phyloP scores from a whole-genome alignment of 495 filamentous ascomycete species.

The Penicillium malachiteum region DNA sequence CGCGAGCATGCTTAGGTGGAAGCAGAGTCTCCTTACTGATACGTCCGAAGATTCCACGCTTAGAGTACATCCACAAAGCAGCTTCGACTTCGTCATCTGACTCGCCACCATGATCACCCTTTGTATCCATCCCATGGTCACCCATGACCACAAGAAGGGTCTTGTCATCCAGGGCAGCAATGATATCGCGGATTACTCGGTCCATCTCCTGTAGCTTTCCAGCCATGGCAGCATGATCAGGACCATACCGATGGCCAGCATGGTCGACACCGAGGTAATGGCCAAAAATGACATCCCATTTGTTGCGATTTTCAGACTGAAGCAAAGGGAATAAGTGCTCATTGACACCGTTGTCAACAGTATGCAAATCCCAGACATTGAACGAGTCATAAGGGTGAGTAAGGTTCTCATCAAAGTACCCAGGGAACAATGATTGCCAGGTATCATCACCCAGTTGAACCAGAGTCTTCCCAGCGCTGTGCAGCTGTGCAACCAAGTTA shows the following conservation, averaged over 20 bases:
- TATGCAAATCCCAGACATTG: slow-evolving; percentile 97
- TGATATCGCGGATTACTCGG: slow-evolving; percentile 66
- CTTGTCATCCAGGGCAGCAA: slow-evolving; percentile 71
- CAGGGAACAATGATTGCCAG: slow-evolving; percentile 90
- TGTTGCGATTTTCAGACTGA: slow-evolving; percentile 53
- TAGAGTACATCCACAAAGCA: slow-evolving; percentile 98
- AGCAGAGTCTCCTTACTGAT: slow-evolving; percentile 56
- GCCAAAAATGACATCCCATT: slow-evolving; percentile 91
- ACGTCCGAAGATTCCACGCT: slow-evolving; percentile 75
- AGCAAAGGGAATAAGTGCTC: slow-evolving; percentile 88
- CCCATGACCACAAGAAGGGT: slow-evolving; percentile 95
- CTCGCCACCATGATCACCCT: slow-evolving; percentile 96
- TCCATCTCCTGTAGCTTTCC: slow-evolving; percentile 94
- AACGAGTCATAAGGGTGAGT: slow-evolving; percentile 91
- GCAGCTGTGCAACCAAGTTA: slow-evolving; percentile 83
- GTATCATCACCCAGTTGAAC: slow-evolving; percentile 97
- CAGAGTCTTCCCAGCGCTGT: slow-evolving; percentile 74
- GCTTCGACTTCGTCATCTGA: slow-evolving; percentile 93
- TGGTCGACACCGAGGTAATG: slow-evolving; percentile 97
- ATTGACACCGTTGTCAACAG: slow-evolving; percentile 93
- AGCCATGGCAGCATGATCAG: slow-evolving; percentile 87
- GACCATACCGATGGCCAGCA: slow-evolving; percentile 93
- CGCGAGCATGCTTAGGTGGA: slow-evolving; percentile 73
- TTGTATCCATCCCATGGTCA: slow-evolving; percentile 96
- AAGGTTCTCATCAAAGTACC: slow-evolving; percentile 81